A percentile compares a stretch with the other conserved stretches of the same genome.
Evolutionary conservation across 2,329 filamentous ascomycete genomes (phyloP).

Genomic region (Pestalotiopsis sp.): DNA sequence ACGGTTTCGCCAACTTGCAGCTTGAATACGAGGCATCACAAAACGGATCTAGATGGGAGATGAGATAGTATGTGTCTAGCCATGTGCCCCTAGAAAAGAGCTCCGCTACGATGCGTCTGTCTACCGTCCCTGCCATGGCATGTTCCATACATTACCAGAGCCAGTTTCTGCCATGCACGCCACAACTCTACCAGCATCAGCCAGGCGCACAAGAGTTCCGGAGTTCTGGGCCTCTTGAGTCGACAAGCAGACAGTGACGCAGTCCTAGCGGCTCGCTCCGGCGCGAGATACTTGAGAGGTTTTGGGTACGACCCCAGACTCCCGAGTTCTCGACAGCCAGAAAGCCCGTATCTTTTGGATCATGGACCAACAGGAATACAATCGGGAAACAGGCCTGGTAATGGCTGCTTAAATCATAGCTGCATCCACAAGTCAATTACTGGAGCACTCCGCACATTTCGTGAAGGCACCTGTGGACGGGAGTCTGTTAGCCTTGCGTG

Average conservation of each 20-base stretch:
- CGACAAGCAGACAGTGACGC: not conserved
- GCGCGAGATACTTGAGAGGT: not conserved
- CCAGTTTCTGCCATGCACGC: not conserved
- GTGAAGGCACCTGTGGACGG: no score
- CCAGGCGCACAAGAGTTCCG: not conserved
- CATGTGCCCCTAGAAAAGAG: not conserved
- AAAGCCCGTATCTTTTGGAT: no score
- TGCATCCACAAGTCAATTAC: no score
- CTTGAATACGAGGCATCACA: not conserved
- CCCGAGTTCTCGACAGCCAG: no score
- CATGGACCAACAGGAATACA: no score
- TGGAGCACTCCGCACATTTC: no score
- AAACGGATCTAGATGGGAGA: not conserved
- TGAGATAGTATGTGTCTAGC: not conserved
- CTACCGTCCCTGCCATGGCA: not conserved
- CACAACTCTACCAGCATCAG: not conserved
- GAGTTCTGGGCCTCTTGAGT: not conserved
- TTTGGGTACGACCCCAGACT: no score
- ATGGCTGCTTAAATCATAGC: no score
- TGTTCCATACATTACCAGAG: not conserved
- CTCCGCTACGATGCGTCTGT: not conserved
- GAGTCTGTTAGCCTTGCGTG: not conserved
- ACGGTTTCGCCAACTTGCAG: not conserved
- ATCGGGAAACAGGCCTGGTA: no score
- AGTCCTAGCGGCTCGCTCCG: not conserved